Base-by-base conservation (phyloP, 371 early-diverging fungal species). In the Mucor plumbeus region DNA sequence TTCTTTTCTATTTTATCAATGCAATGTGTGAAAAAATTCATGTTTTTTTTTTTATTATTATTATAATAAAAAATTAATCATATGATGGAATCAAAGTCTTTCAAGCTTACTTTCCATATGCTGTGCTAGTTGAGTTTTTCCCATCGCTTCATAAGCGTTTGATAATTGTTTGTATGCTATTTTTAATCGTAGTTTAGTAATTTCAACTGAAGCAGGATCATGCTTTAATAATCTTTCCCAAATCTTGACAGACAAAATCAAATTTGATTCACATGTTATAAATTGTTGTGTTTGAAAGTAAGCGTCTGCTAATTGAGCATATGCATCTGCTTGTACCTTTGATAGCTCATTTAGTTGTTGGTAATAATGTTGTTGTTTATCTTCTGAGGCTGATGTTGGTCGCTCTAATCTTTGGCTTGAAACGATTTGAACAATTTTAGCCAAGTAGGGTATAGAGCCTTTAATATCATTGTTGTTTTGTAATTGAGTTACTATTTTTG, bases 371-470 rank as follows among this genome's bases (percentile, higher is more conserved):
- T n/a, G 21, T 7, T 34, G 41, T 43, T 50, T 61, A 15, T 38
- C 26, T 8, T 19, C 7, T 7, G 50, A 11, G 19, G 50, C 11
- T 34, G 36, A 38, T 57, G n/a, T 10, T 8, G 65, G 33, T 44
- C 57, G 48, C 21, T 57, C 61, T 5, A 72, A 21, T 7, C 33
- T 61, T 50, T 80, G 81, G 41, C 76, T 76, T n/a, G 78, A 77
- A 33, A 81, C 62, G 26, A 78, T 76, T 38, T 81, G 82, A 5
- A 70, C 77, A 13, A 81, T 75, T 40, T 81, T 81, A n/a, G 82
- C 77, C 10, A 78, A 39, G 56, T 78, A 81, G 10, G 82, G 82
- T 60, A 81, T 78, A 8, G 75, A 63, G 7, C 74, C 77, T 36
- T 59, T 44, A 31, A 75, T 68, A 50, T 78, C 66, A 15, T 65